A percentile compares a stretch with the other conserved stretches of the same genome.
These are phyloP conservation scores for Pseudogymnoascus pannorum DNA, from an alignment of 2,329 filamentous ascomycete species.

Conservation along the genomic window DNA sequence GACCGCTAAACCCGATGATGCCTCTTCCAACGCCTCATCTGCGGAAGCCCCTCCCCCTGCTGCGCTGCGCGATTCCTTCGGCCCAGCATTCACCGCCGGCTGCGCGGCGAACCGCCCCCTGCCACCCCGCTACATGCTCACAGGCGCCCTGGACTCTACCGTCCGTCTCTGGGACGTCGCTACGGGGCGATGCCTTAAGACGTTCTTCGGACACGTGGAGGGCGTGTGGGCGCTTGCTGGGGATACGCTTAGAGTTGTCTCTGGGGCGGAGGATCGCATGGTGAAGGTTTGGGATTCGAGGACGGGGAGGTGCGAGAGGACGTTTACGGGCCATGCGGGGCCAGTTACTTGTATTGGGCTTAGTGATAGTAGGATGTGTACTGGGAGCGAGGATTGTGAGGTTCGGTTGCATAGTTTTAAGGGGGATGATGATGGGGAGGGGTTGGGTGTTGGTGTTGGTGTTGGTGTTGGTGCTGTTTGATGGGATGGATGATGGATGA, in stretches of 20 bases:
- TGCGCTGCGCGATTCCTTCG: conserved; percentile 21
- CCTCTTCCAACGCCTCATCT: conserved; percentile 23
- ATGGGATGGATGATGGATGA: neutral
- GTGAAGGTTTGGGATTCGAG: conserved; percentile 94
- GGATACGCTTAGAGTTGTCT: conserved; percentile 81
- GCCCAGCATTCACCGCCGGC: conserved; percentile 44
- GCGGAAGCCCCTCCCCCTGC: neutral
- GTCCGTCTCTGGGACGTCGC: conserved; percentile 88
- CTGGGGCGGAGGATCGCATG: conserved; percentile 86
- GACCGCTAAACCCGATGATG: conserved; percentile 44
- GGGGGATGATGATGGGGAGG: conserved; percentile 16
- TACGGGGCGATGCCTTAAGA: conserved; percentile 74
- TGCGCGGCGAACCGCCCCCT: conserved; percentile 62
- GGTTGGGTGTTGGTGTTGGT: too few species aligned
- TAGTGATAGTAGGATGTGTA: conserved; percentile 82
- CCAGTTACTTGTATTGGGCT: conserved; percentile 90
- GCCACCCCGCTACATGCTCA: conserved; percentile 87
- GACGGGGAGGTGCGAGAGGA: conserved; percentile 84
- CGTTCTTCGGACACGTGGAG: conserved; percentile 94
- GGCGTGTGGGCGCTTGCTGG: conserved; percentile 91
- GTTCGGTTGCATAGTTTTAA: conserved; percentile 74
- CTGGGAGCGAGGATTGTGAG: conserved; percentile 88
- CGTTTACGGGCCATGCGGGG: conserved; percentile 82
- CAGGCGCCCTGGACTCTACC: conserved; percentile 82
- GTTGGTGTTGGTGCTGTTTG: too few species aligned